Conservation (phyloP, 129 eudicot genomes). For the carrot (Daucus carota) region DNA sequence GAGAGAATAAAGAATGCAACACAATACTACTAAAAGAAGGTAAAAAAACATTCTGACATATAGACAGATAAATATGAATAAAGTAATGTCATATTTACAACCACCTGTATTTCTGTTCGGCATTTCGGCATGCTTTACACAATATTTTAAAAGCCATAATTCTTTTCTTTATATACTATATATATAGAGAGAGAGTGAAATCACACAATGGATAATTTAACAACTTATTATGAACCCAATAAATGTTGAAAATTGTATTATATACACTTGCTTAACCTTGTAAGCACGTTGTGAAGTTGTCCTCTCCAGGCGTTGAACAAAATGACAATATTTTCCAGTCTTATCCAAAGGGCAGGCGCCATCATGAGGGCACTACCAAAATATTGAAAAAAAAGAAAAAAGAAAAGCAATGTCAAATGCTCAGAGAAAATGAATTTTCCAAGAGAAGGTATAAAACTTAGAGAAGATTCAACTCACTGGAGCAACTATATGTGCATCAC, state of each 20-base stretch:
- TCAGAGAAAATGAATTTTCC: constrained; percentile 7
- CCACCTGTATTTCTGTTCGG: background rate
- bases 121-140: background rate
- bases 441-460: background rate
- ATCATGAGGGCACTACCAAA: constrained; percentile 84
- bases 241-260: background rate
- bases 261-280: constrained; percentile 46
- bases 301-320: constrained; percentile 92
- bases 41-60: background rate
- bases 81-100: background rate
- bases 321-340: constrained; percentile 88
- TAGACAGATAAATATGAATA: background rate
- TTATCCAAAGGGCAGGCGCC: constrained; percentile 83
- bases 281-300: constrained; percentile 80
- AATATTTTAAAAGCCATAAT: too few species aligned
- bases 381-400: background rate
- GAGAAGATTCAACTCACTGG: constrained; percentile 57
- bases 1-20: background rate
- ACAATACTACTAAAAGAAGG: background rate
- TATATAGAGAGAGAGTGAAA: background rate
- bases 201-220: background rate
- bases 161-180: too few species aligned
- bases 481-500: constrained; percentile 81
- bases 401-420: background rate
- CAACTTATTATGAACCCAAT: background rate